Conservation (phyloP, 2,329 filamentous ascomycete genomes). For the Orbilia javanica region DNA sequence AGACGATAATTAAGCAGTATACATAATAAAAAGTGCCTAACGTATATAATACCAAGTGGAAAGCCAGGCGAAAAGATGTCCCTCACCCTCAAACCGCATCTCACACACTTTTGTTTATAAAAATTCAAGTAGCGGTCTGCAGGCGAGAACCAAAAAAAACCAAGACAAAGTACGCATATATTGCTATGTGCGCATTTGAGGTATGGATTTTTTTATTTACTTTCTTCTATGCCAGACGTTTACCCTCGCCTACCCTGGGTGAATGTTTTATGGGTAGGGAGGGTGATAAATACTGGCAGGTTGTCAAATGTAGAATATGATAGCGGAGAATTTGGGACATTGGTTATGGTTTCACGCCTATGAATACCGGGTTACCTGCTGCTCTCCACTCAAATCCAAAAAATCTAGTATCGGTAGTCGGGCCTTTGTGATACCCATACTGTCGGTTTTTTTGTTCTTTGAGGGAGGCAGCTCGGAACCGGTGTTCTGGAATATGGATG, state of each 20-base stretch:
- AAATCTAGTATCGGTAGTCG: too few species aligned
- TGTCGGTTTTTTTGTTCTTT: not conserved
- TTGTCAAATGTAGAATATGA: not conserved
- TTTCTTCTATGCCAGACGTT: constrained; percentile 59
- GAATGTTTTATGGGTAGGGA: constrained; percentile 53
- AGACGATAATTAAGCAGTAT: not conserved
- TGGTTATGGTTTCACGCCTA: constrained; percentile 42
- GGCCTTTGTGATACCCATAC: not conserved
- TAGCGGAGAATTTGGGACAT: not conserved
- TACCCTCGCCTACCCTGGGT: constrained; percentile 59
- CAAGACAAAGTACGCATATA: not conserved
- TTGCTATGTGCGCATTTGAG: not conserved
- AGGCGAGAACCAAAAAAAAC: constrained; percentile 33
- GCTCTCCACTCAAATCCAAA: not conserved
- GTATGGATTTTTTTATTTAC: not conserved
- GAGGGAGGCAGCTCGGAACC: not conserved
- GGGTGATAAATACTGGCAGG: constrained; percentile 58
- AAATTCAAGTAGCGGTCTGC: constrained; percentile 58
- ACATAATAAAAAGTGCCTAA: not conserved
- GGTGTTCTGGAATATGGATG: constrained; percentile 1
- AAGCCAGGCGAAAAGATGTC: constrained; percentile 24
- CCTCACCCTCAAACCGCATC: constrained; percentile 57
- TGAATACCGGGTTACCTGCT: not conserved
- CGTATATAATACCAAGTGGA: too few species aligned
- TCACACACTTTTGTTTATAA: constrained; percentile 26